Conservation (phyloP, 441 rosid species). For the Erodium trifolium region DNA sequence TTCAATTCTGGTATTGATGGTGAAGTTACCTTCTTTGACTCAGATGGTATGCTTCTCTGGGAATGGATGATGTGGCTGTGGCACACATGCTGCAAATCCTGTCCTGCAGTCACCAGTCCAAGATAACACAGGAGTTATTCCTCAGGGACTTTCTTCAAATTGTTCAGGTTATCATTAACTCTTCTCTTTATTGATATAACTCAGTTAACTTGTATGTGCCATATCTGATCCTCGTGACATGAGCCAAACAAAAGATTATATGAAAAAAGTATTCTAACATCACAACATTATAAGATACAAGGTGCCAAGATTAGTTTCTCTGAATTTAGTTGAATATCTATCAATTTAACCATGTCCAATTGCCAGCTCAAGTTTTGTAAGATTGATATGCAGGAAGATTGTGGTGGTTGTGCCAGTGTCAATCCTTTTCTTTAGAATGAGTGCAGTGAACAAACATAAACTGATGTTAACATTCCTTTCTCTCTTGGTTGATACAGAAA, state of each 20-base stretch:
- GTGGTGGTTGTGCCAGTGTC: background rate
- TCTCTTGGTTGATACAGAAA: constrained; percentile 49
- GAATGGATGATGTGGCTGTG: constrained; percentile 85
- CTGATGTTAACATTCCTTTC: background rate
- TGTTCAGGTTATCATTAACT: constrained; percentile 47
- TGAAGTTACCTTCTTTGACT: constrained; percentile 19
- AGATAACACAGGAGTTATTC: constrained; percentile 81
- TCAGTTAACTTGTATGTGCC: constrained; percentile 10
- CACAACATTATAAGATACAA: background rate
- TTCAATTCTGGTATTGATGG: constrained; percentile 16
- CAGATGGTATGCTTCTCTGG: constrained; percentile 95
- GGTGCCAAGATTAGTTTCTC: background rate
- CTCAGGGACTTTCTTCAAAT: constrained; percentile 74
- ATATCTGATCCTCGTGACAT: background rate
- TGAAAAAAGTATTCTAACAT: background rate
- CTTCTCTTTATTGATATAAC: constrained; percentile 18
- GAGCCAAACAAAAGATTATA: constrained; percentile 1
- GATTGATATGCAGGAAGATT: background rate
- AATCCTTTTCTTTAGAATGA: constrained; percentile 3
- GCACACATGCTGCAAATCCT: constrained; percentile 74
- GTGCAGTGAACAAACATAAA: background rate
- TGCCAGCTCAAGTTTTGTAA: constrained; percentile 5
- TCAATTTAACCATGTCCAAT: constrained; percentile 3
- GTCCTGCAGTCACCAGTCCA: constrained; percentile 80
- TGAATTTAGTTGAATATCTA: constrained; percentile 1